Evolutionary conservation across 2,329 filamentous ascomycete genomes (phyloP).

Genomic region (Colletotrichum tropicale): DNA sequence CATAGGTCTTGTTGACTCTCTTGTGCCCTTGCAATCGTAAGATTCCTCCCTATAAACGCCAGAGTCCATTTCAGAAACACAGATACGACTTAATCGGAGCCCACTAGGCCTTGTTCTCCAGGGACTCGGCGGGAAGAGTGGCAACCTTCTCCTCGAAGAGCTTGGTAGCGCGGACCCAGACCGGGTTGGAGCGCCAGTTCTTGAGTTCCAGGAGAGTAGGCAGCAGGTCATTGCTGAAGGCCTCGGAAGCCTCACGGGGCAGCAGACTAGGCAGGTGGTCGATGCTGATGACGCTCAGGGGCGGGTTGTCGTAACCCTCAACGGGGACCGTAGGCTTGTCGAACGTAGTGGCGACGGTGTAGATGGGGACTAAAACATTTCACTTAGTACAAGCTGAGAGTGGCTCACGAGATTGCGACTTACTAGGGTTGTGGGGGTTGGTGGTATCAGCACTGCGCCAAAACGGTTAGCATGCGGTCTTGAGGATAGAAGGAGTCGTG

Average conservation of each 20-base stretch:
- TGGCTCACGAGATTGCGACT: neutral
- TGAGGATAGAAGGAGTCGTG: slow-evolving; percentile 69
- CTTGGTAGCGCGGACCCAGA: slow-evolving; percentile 87
- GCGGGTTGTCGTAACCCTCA: slow-evolving; percentile 59
- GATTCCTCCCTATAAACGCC: slow-evolving; percentile 2
- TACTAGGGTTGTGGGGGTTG: slow-evolving; percentile 65
- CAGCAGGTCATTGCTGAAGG: slow-evolving; percentile 79
- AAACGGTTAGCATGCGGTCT: neutral
- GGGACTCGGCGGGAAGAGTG: slow-evolving; percentile 53
- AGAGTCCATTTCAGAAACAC: slow-evolving; percentile 6
- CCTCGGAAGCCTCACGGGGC: slow-evolving; percentile 85
- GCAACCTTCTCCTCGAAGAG: slow-evolving; percentile 84
- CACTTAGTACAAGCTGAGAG: neutral
- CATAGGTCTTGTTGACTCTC: neutral
- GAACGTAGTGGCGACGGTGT: slow-evolving; percentile 85
- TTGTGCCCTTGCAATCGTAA: neutral
- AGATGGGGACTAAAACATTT: slow-evolving; percentile 69
- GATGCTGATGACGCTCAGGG: slow-evolving; percentile 83
- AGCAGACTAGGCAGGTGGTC: slow-evolving; percentile 85
- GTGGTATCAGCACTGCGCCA: slow-evolving; percentile 69
- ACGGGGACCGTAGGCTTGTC: slow-evolving; percentile 85
- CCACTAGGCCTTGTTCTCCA: slow-evolving; percentile 18
- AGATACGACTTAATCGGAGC: slow-evolving; percentile 6
- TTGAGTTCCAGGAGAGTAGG: slow-evolving; percentile 80
- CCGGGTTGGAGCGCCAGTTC: slow-evolving; percentile 71